Conservation (phyloP, 1,139 yeast species). For the Groenewaldozyma auringiensis region DNA sequence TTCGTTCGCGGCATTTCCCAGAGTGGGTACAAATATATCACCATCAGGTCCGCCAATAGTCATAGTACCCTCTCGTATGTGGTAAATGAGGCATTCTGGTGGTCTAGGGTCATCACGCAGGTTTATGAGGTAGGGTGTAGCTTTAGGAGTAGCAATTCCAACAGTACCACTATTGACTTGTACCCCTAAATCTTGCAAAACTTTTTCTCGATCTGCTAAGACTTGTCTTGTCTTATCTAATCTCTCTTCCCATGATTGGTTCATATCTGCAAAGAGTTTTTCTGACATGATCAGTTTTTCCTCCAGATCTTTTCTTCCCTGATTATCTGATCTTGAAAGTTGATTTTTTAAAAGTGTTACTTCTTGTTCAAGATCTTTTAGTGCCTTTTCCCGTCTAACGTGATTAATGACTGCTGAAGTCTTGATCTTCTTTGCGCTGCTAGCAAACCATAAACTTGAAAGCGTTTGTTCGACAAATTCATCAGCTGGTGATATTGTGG, state of each 20-base stretch:
- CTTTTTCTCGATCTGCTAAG: slow-evolving; percentile 23
- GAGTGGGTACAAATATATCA: background rate
- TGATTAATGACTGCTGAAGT: slow-evolving; percentile 48
- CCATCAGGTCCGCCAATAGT: slow-evolving; percentile 20
- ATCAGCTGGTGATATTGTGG: slow-evolving; percentile 27
- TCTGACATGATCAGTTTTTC: slow-evolving; percentile 23
- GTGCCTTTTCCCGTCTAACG: slow-evolving; percentile 29
- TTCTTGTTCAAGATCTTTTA: slow-evolving; percentile 17
- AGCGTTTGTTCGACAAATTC: slow-evolving; percentile 54
- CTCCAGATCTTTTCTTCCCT: slow-evolving; percentile 17
- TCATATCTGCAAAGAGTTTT: slow-evolving; percentile 21
- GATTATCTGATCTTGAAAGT: slow-evolving; percentile 1
- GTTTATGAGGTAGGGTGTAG: slow-evolving; percentile 26
- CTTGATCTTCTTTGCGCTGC: slow-evolving; percentile 57
- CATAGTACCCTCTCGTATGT: slow-evolving; percentile 23
- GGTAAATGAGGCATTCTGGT: slow-evolving; percentile 27
- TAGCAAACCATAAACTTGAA: slow-evolving; percentile 66
- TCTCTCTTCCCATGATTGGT: slow-evolving; percentile 27
- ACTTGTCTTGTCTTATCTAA: slow-evolving; percentile 20
- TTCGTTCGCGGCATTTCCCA: slow-evolving; percentile 2
- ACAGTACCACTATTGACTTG: slow-evolving; percentile 19
- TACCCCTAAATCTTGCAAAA: slow-evolving; percentile 26
- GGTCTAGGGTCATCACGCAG: slow-evolving; percentile 25
- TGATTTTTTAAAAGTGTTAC: slow-evolving; percentile 4
- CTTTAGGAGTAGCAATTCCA: slow-evolving; percentile 25